These are phyloP conservation scores for Myrmaecium sp. DNA, from an alignment of 2,329 filamentous ascomycete genomes.

Conservation along the genomic window DNA sequence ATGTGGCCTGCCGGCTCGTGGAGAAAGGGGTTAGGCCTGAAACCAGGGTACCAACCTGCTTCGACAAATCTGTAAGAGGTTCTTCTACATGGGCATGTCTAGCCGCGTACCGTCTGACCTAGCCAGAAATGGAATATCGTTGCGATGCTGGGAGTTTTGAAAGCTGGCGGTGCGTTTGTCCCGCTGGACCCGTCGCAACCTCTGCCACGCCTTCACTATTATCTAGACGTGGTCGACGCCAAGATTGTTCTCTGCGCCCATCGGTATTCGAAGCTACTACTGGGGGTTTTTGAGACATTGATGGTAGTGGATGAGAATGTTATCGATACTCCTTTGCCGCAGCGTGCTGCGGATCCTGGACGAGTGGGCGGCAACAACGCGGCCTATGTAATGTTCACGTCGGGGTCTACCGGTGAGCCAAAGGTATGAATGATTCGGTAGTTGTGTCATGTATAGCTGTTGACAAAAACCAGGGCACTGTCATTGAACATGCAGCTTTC, in stretches of 20 bases:
- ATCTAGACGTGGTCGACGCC: constrained; percentile 14
- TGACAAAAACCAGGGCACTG: too few relatives aligned
- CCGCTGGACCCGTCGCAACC: too few relatives aligned
- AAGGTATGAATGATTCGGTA: too few relatives aligned
- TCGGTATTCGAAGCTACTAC: too few relatives aligned
- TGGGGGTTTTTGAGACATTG: too few relatives aligned
- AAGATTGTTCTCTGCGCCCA: constrained; percentile 13
- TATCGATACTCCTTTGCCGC: too few relatives aligned
- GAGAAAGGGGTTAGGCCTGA: constrained; percentile 15
- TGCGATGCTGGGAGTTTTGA: constrained; percentile 19
- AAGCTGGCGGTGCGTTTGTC: constrained; percentile 20
- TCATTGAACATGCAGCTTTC: too few relatives aligned
- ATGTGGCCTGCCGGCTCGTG: constrained; percentile 14
- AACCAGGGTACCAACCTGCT: constrained; percentile 18
- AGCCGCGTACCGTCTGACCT: too few relatives aligned
- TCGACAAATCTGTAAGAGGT: constrained; percentile 23
- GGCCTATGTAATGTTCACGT: constrained; percentile 48
- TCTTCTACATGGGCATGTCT: too few relatives aligned
- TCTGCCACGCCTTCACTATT: constrained; percentile 17
- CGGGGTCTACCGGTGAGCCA: constrained; percentile 5
- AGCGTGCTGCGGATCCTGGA: too few relatives aligned
- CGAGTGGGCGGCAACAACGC: constrained; percentile 3
- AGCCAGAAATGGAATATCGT: constrained; percentile 16
- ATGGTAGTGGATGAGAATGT: too few relatives aligned
- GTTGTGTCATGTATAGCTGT: too few relatives aligned